phyloP scores from a whole-genome alignment of 1,284 basidiomycete species.

The Leucoagaricus sp. region DNA sequence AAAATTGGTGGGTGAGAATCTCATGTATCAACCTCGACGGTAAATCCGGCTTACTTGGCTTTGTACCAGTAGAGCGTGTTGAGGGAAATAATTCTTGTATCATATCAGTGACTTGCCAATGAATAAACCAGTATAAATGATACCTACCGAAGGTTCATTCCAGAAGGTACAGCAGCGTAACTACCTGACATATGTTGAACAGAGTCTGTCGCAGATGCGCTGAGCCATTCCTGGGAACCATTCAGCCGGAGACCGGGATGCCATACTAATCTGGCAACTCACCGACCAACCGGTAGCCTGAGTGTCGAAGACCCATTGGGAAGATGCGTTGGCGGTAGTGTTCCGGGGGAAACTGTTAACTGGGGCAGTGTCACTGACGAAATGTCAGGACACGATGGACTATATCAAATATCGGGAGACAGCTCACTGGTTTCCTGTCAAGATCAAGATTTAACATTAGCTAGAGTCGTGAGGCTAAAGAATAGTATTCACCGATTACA shows the following conservation, averaged over 20 bases:
- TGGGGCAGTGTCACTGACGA: slow-evolving; percentile 45
- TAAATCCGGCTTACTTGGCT: slow-evolving; percentile 36
- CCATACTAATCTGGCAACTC: slow-evolving; percentile 17
- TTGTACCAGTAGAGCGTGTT: slow-evolving; percentile 64
- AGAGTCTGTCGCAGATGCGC: slow-evolving; percentile 35
- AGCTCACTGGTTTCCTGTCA: slow-evolving; percentile 56
- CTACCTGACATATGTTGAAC: slow-evolving; percentile 49
- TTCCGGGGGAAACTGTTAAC: slow-evolving; percentile 50
- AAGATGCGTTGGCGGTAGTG: slow-evolving; percentile 35
- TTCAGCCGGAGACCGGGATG: neutral
- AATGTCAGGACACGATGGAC: neutral
- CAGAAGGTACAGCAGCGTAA: slow-evolving; percentile 44
- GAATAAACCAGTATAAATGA: neutral
- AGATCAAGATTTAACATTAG: neutral
- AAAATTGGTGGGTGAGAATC: too few relatives aligned
- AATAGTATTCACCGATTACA: slow-evolving; percentile 38
- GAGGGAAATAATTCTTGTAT: slow-evolving; percentile 49
- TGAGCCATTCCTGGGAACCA: slow-evolving; percentile 41
- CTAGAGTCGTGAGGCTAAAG: neutral
- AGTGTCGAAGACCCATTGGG: slow-evolving; percentile 53
- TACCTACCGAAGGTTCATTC: slow-evolving; percentile 43
- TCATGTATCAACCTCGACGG: neutral
- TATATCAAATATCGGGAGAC: too few relatives aligned
- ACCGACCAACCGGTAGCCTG: slow-evolving; percentile 49
- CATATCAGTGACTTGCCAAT: neutral